Evolutionary conservation across 2,329 filamentous ascomycete genomes (phyloP), one percentile per base, ranked within the genome.

Genomic region (Calonectria hongkongensis): DNA sequence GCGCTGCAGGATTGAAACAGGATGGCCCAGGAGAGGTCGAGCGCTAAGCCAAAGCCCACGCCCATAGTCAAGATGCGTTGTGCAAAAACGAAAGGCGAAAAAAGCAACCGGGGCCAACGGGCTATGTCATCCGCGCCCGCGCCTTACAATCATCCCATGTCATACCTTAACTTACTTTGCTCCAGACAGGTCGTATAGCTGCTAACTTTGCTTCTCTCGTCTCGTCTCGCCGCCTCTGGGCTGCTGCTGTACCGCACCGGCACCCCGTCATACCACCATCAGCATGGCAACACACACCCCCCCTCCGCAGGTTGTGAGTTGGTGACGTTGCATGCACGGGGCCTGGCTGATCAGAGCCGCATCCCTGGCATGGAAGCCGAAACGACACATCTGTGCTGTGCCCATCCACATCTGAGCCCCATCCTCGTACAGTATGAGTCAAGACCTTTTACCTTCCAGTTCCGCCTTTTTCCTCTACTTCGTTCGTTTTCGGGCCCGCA

Each of bases 141-240:
- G 66, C 73, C 70, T 75, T 70, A 73, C 54, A 18, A 60, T 79
- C 78, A 79, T 79, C 70, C 76, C 75, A 78, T 78, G 75, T 78
- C 77, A 79, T 79, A 76, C 75, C 78, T 77, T 71, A 75, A 71
- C 72, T 67, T 43, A 45, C 51, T 58, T 45, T 50, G 48, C 50
- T 66, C 48, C 48, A n/a, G 16, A 30, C 64, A n/a, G 39, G 33
- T 27, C 48, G 33, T 45, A 41, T 41, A 60, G 39, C 15, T 60
- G 21, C 54, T 25, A 60, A 60, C 54, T 16, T 41, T 60, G 39
- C 54, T 39, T 58, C 50, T 54, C 50, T 54, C 50, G 50, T 36
- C 54, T 25, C 27, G 25, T 41, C 54, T 41, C 21, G 33, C 41
- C 54, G 39, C 51, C 28, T 33, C 51, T 58, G 30, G 21, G 21